Evolutionary conservation across 768 basidiomycete species (phyloP), one percentile per base, ranked within the genome.

Genomic region (Auricularia sp.): DNA sequence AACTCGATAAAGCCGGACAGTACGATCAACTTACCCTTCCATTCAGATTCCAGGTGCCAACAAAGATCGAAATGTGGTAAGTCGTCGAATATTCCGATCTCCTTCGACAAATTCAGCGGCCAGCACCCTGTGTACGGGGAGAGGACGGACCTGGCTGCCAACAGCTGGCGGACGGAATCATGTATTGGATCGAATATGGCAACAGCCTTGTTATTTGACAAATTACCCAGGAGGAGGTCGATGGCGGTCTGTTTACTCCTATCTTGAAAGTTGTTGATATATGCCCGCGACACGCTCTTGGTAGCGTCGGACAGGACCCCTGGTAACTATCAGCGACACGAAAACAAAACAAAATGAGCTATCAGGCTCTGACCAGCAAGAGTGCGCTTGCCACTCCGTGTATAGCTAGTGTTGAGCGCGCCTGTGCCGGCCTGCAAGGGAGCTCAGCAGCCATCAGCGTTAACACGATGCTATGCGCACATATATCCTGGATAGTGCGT

Each of bases 191-290:
- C 92, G 72, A 90, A 97, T 61, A 98, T 91, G 18, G 88, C 87
- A 11, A 98, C 93, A 67, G 87, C 89, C 64, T 80, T 80, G 74
- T 98, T 95, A 63, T 85, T 87, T 67, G 83, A 91, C 74, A 98
- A 82, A 74, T 98, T 96, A 8, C 97, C 96, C 96, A 99, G 79
- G 70, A 98, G 90, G 83, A 93, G 89, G 72, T 99, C 97, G 66
- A 98, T 98, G 0, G 95, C 93, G 3, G 83, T 74, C 71, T 99
- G 97, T 72, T 99, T 99, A 43, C 83, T 86, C 73, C 91, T 91
- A 73, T 99, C 97, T 70, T 95, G 90, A 72, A 99, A 97, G 72
- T 98, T 98, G 71, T 95, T 97, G 71, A 98, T 96, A 71, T 98
- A 99, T 43, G 95, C 95, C 66, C 96, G 85, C 3, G 91, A 93